Percentiles rank a stretch among this genome's conserved stretches.
These are phyloP conservation scores for Blastocystis hominis DNA, from an alignment of 352 stramenopile species.

Conservation along the genomic window DNA sequence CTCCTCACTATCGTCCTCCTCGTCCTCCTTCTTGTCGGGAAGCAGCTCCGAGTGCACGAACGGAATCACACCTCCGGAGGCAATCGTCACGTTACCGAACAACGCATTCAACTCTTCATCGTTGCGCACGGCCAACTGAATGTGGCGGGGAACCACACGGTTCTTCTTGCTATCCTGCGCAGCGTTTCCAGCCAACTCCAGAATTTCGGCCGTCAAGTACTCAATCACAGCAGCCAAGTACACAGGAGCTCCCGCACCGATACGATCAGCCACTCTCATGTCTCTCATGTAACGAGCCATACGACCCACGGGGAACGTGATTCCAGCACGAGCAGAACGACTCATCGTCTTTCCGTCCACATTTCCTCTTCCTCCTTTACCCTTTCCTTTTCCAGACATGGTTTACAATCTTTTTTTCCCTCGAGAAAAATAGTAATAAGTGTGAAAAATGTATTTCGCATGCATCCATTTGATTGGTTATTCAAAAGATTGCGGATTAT, in stretches of 20 bases:
- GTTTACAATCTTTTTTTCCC: conserved; percentile 10
- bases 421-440: conserved; percentile 20
- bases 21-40: conserved; percentile 71
- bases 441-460: background rate
- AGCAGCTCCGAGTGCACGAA: conserved; percentile 85
- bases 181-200: no score
- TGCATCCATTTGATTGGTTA: background rate
- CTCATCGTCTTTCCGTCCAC: conserved; percentile 69
- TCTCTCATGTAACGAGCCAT: no score
- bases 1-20: conserved; percentile 59
- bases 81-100: conserved; percentile 83
- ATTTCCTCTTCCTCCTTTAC: conserved; percentile 71
- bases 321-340: no score
- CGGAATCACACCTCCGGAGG: conserved; percentile 82
- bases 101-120: conserved; percentile 91
- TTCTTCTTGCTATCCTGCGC: conserved; percentile 81
- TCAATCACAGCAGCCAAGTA: no score
- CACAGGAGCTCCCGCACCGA: no score
- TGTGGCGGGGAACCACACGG: conserved; percentile 85
- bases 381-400: conserved; percentile 69
- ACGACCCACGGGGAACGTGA: no score
- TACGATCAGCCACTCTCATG: no score
- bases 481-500: conserved; percentile 3
- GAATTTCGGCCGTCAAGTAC: no score
- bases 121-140: conserved; percentile 84